Evolutionary conservation across 2,329 filamentous ascomycete genomes (phyloP).

Genomic region (Trichoderma citrinoviride): DNA sequence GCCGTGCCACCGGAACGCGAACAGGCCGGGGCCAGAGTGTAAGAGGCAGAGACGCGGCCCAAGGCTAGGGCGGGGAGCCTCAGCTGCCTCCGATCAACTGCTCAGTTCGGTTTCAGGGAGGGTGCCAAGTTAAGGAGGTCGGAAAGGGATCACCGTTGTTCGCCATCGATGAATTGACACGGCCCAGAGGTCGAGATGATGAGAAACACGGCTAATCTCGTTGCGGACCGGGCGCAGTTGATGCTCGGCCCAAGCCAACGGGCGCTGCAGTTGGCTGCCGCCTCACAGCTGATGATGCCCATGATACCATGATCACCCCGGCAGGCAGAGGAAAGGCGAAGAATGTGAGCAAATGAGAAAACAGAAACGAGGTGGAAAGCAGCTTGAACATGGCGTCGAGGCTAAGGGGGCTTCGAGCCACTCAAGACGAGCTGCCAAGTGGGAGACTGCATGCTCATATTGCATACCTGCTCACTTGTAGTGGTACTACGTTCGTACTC

Average conservation of each 20-base stretch:
- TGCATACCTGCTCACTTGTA: background rate
- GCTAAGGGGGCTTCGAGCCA: slow-evolving; percentile 10
- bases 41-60: slow-evolving; percentile 8
- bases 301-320: background rate
- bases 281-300: slow-evolving; percentile 11
- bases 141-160: slow-evolving; percentile 16
- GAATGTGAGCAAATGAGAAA: slow-evolving; percentile 4
- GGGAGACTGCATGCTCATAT: slow-evolving; percentile 8
- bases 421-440: slow-evolving; percentile 2
- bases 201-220: slow-evolving; percentile 25
- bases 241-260: slow-evolving; percentile 12
- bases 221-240: slow-evolving; percentile 19
- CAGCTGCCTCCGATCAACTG: slow-evolving; percentile 18
- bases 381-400: background rate
- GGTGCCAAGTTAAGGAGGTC: slow-evolving; percentile 9
- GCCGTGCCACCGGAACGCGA: slow-evolving; percentile 20
- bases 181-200: slow-evolving; percentile 17
- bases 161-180: slow-evolving; percentile 1
- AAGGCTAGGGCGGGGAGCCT: slow-evolving; percentile 19
- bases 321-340: background rate
- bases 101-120: slow-evolving; percentile 10
- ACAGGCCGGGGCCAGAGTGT: slow-evolving; percentile 8
- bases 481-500: background rate
- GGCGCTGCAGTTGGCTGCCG: slow-evolving; percentile 10
- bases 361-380: background rate